phyloP scores from a whole-genome alignment of 2,329 filamentous ascomycete species.

The Fusarium citri region DNA sequence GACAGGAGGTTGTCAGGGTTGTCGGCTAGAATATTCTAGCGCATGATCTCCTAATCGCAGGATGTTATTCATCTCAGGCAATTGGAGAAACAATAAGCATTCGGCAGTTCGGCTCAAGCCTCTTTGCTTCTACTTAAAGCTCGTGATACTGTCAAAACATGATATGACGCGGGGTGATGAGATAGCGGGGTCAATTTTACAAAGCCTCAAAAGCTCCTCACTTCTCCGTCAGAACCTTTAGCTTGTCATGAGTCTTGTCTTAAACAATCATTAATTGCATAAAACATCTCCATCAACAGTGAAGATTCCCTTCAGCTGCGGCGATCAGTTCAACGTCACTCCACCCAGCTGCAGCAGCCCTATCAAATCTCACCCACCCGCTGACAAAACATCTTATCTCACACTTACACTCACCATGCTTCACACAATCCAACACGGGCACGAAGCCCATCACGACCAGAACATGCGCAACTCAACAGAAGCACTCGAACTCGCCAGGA shows the following conservation, averaged over 20 bases:
- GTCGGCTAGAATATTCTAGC: neutral
- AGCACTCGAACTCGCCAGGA: constrained; percentile 49
- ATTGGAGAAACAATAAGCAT: neutral
- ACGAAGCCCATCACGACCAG: constrained; percentile 41
- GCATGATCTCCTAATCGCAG: neutral
- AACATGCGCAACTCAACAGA: constrained; percentile 46
- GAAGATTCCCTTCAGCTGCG: no score
- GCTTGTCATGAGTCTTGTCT: no score
- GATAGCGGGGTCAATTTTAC: neutral
- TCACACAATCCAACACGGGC: constrained; percentile 38
- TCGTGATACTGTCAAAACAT: neutral
- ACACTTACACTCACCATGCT: constrained; percentile 32
- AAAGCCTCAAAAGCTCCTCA: neutral
- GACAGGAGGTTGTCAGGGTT: no score
- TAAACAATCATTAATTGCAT: accelerated
- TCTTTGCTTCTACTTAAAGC: neutral
- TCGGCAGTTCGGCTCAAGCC: neutral
- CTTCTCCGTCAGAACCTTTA: neutral
- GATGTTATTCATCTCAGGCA: neutral
- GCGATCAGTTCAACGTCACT: no score
- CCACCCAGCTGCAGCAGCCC: constrained; percentile 6
- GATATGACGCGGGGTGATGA: neutral
- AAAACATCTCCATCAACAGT: neutral
- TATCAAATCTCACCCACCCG: constrained; percentile 14
- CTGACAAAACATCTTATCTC: constrained; percentile 14